These are phyloP conservation scores for Petunia secreta DNA, from an alignment of 257 asterid genomes.

Conservation along the genomic window DNA sequence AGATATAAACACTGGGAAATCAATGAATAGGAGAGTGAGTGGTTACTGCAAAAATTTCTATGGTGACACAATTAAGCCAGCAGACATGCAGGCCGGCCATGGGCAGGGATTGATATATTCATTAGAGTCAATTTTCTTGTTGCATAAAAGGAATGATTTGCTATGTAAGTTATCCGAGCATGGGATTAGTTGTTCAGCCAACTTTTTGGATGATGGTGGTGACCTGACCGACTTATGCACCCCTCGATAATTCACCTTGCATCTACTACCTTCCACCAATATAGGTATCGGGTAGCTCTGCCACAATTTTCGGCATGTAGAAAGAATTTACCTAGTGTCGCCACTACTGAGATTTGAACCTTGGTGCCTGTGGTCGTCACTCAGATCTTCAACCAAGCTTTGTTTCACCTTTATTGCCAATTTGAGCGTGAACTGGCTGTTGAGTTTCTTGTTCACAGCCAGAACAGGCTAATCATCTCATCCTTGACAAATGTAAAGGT, in stretches of 20 bases:
- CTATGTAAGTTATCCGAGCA: background rate
- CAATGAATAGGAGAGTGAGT: background rate
- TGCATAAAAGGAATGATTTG: background rate
- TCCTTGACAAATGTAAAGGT: background rate
- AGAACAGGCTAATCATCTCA: conserved; percentile 4
- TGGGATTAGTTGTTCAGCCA: conserved; percentile 8
- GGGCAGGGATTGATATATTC: background rate
- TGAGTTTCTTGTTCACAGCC: conserved; percentile 12
- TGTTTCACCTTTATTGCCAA: too few relatives aligned
- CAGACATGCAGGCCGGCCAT: background rate
- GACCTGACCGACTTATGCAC: background rate
- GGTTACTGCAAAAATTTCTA: background rate
- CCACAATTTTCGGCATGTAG: background rate
- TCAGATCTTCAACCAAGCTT: conserved; percentile 11
- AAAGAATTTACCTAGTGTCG: background rate
- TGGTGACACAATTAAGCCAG: background rate
- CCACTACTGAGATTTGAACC: conserved; percentile 12
- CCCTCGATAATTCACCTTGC: conserved; percentile 1
- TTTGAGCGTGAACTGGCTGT: conserved; percentile 1
- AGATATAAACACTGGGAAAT: background rate
- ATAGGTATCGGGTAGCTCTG: background rate
- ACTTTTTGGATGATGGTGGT: background rate
- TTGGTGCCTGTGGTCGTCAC: background rate
- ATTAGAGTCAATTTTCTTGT: background rate
- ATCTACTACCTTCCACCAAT: background rate